A percentile compares a stretch with the other conserved stretches of the same genome.
Evolutionary conservation across 345 rosid genomes (phyloP).

Genomic region (Cochlearia excelsa): DNA sequence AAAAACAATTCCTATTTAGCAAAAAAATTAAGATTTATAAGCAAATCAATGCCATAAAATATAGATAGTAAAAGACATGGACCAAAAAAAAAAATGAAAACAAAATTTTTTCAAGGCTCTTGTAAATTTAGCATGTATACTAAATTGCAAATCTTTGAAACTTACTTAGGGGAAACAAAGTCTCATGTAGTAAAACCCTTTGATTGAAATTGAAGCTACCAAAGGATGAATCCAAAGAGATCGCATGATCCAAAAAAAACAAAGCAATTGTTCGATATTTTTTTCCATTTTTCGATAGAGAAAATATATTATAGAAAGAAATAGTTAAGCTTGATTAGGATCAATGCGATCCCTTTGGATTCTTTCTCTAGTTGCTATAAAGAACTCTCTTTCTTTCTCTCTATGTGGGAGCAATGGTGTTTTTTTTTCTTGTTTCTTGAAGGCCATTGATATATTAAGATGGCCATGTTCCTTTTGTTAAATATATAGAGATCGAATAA

Average conservation of each 20-base stretch:
- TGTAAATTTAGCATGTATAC: neutral
- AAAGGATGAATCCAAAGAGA: slow-evolving; percentile 82
- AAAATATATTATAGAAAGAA: slow-evolving; percentile 27
- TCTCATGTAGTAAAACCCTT: neutral
- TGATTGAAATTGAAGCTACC: slow-evolving; percentile 26
- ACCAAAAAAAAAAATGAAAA: too few species aligned
- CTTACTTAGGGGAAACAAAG: neutral
- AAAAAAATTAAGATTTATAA: too few species aligned
- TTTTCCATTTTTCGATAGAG: slow-evolving; percentile 24
- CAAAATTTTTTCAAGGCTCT: neutral
- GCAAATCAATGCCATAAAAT: too few species aligned
- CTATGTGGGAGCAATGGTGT: slow-evolving; percentile 21
- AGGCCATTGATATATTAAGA: too few species aligned
- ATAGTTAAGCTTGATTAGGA: slow-evolving; percentile 45
- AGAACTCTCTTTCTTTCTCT: slow-evolving; percentile 18
- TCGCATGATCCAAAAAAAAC: slow-evolving; percentile 72
- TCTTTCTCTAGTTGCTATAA: slow-evolving; percentile 67
- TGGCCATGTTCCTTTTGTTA: slow-evolving; percentile 3
- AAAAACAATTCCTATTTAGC: too few species aligned
- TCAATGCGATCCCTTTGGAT: slow-evolving; percentile 99
- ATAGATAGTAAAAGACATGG: too few species aligned
- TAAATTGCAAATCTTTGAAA: neutral
- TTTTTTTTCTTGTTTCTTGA: slow-evolving; percentile 16
- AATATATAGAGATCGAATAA: neutral
- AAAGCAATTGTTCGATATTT: slow-evolving; percentile 87